Conservation (phyloP, 495 filamentous ascomycete species). For the Penicillium daleae region DNA sequence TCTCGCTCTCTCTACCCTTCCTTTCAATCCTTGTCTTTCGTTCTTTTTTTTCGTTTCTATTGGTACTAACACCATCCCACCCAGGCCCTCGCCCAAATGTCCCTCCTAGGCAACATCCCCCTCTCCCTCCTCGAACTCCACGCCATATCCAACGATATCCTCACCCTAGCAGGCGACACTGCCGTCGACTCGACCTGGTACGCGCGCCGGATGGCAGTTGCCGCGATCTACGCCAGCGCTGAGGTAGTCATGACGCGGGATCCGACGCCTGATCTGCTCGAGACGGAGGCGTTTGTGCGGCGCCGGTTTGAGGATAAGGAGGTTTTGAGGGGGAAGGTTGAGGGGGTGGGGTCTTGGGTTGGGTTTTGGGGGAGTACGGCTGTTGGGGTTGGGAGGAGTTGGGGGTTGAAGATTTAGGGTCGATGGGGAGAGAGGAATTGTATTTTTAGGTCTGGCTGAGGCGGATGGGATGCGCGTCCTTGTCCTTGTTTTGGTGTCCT, state of each 20-base stretch:
- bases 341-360: slow-evolving; percentile 69
- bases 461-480: no score
- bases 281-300: slow-evolving; percentile 80
- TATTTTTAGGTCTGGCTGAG: no score
- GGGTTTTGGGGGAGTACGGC: slow-evolving; percentile 69
- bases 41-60: no score
- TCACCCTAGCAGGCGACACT: slow-evolving; percentile 78
- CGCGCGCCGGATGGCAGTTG: slow-evolving; percentile 77
- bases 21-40: neutral
- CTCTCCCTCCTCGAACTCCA: slow-evolving; percentile 79
- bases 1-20: slow-evolving; percentile 15
- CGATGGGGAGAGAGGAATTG: neutral
- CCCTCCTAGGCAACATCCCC: slow-evolving; percentile 74
- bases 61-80: no score
- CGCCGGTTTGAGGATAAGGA: slow-evolving; percentile 72
- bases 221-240: slow-evolving; percentile 78
- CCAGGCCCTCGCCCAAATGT: slow-evolving; percentile 87
- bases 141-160: slow-evolving; percentile 83
- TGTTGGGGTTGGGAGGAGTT: slow-evolving; percentile 48
- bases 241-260: slow-evolving; percentile 96
- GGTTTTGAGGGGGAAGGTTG: slow-evolving; percentile 59
- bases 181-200: slow-evolving; percentile 89
- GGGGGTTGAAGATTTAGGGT: slow-evolving; percentile 50
- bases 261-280: slow-evolving; percentile 61
- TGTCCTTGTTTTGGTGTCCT: no score